phyloP scores from a whole-genome alignment of 768 basidiomycete genomes.

The Hydnum rufescens region DNA sequence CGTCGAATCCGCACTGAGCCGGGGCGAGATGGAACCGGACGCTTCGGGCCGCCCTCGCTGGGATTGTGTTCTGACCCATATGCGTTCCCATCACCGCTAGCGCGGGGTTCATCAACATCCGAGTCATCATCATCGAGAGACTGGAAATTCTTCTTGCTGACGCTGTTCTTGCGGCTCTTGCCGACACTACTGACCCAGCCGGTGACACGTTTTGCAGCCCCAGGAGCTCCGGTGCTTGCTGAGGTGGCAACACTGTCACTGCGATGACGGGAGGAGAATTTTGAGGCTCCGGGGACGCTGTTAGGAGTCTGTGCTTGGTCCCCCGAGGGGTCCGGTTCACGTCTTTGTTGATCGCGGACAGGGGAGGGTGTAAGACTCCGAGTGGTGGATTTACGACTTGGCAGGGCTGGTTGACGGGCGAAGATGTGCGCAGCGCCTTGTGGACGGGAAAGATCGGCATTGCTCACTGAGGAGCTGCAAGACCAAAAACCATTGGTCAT shows the following conservation, averaged over 20 bases:
- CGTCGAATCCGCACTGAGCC: conserved; percentile 2
- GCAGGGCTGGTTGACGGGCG: conserved; percentile 11
- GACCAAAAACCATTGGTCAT: too few species aligned
- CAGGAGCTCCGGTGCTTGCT: neutral
- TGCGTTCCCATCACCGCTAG: too few species aligned
- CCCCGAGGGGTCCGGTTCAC: too few species aligned
- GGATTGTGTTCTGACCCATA: too few species aligned
- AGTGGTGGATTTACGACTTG: too few species aligned
- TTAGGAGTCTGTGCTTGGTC: too few species aligned
- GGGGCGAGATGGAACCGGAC: neutral
- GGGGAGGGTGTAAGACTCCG: too few species aligned
- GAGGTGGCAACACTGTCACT: conserved; percentile 5
- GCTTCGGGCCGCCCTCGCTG: neutral
- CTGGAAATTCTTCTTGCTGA: conserved; percentile 8
- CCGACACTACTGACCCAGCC: neutral
- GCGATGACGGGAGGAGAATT: too few species aligned
- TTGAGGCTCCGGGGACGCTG: too few species aligned
- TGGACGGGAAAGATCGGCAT: conserved; percentile 7
- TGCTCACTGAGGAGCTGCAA: too few species aligned
- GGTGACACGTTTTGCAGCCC: neutral
- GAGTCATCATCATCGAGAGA: conserved; percentile 6
- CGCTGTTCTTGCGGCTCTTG: neutral
- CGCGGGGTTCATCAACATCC: too few species aligned
- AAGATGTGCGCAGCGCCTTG: conserved; percentile 16
- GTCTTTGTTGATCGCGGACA: too few species aligned